These are phyloP conservation scores for Cytospora piceicola DNA, from an alignment of 2,329 filamentous ascomycete genomes.

Conservation along the genomic window DNA sequence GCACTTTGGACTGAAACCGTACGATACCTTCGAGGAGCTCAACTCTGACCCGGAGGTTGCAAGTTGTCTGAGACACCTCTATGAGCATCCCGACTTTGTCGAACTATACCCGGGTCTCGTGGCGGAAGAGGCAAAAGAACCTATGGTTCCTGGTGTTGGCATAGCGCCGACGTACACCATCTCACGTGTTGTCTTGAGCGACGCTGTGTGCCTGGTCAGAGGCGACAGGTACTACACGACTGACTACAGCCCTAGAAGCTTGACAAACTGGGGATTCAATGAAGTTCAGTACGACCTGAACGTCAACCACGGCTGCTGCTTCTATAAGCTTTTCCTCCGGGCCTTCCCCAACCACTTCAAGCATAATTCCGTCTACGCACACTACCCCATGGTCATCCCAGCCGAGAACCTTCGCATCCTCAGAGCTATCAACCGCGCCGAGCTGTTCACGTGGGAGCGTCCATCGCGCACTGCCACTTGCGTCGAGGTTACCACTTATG, in stretches of 20 bases:
- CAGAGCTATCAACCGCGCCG: constrained; percentile 65
- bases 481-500: constrained; percentile 63
- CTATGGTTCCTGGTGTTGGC: constrained; percentile 74
- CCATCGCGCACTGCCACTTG: constrained; percentile 56
- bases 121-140: constrained; percentile 73
- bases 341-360: constrained; percentile 83
- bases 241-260: constrained; percentile 73
- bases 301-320: constrained; percentile 79
- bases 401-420: constrained; percentile 74
- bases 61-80: constrained; percentile 67
- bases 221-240: constrained; percentile 78
- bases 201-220: constrained; percentile 77
- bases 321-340: constrained; percentile 81
- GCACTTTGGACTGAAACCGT: constrained; percentile 76
- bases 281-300: constrained; percentile 72
- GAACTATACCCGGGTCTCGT: constrained; percentile 82
- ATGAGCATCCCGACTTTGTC: constrained; percentile 78
- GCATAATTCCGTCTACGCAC: constrained; percentile 77
- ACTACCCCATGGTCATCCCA: constrained; percentile 75
- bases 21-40: constrained; percentile 81
- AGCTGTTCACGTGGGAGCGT: constrained; percentile 71
- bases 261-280: constrained; percentile 85
- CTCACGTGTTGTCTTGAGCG: constrained; percentile 75
- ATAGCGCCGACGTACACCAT: constrained; percentile 78
- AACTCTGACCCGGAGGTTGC: constrained; percentile 76